These are phyloP conservation scores for Globisporangium viniferum DNA, from an alignment of 352 stramenopile genomes.

Conservation along the genomic window DNA sequence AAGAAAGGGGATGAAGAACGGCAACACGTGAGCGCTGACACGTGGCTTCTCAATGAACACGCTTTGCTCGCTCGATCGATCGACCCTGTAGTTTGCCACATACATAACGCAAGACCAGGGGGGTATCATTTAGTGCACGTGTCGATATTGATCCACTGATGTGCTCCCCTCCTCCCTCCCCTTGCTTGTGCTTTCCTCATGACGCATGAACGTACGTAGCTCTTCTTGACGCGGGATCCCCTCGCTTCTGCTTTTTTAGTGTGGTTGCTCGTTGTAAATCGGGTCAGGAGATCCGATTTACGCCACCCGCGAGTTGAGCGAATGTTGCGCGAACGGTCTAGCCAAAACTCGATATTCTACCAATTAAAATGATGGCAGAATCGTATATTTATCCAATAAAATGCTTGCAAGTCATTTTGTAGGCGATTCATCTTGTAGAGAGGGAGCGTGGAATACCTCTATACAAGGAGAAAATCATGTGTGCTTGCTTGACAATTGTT, in stretches of 20 bases:
- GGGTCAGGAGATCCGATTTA: slow-evolving; percentile 8
- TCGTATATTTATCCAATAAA: too few relatives aligned
- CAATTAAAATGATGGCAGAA: too few relatives aligned
- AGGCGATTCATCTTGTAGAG: neutral
- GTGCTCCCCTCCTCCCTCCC: too few relatives aligned
- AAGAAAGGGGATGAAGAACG: neutral
- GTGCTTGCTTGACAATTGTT: neutral
- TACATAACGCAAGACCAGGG: neutral
- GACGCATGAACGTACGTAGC: slow-evolving; percentile 3
- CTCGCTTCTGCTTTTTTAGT: slow-evolving; percentile 2
- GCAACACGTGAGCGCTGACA: slow-evolving; percentile 1
- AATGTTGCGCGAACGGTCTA: slow-evolving; percentile 10
- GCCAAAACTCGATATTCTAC: too few relatives aligned
- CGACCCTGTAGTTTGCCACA: neutral
- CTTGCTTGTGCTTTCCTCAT: neutral
- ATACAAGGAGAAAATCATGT: neutral
- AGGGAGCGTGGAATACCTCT: neutral
- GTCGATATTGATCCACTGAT: neutral
- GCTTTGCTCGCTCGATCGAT: neutral
- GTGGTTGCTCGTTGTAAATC: slow-evolving; percentile 8
- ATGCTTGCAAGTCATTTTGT: too few relatives aligned
- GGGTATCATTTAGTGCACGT: neutral
- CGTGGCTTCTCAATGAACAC: neutral
- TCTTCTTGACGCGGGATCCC: neutral
- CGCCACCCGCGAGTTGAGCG: neutral